Conservation (phyloP, 108 stramenopile genomes). For the Nitzschia sp. region DNA sequence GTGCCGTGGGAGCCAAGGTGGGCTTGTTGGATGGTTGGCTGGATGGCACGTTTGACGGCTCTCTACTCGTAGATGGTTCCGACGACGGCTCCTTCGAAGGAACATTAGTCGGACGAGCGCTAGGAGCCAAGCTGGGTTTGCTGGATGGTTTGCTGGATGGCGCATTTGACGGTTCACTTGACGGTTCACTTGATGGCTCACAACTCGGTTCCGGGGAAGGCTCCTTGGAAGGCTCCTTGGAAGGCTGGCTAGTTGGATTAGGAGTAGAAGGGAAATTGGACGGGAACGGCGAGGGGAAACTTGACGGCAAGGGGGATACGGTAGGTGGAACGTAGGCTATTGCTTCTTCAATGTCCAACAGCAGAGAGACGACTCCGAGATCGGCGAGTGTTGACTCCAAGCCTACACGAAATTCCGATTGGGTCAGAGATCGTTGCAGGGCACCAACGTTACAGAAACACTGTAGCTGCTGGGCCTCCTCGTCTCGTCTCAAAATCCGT, state of each 20-base stretch:
- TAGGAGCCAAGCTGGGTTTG: not conserved
- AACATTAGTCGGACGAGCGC: not conserved
- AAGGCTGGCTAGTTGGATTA: too few species aligned
- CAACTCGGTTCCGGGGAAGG: not conserved
- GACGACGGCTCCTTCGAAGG: not conserved
- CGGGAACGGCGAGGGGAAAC: not conserved
- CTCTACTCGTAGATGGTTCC: not conserved
- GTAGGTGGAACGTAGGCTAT: not conserved
- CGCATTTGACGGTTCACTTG: not conserved
- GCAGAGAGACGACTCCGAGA: not conserved
- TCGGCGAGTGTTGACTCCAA: not conserved
- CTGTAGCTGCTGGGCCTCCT: not conserved
- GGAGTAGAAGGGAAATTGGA: not conserved
- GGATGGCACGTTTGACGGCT: not conserved
- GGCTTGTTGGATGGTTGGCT: not conserved
- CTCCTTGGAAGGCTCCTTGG: not conserved
- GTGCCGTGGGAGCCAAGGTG: not conserved
- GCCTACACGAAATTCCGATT: not conserved
- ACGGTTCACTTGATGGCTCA: not conserved
- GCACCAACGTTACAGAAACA: not conserved
- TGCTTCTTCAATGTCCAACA: not conserved
- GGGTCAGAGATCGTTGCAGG: not conserved
- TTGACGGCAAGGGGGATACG: not conserved
- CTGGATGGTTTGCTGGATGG: not conserved
- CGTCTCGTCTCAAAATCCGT: not conserved